Evolutionary conservation across 805 yeast species (phyloP).

Genomic region (Zygosaccharomyces kombuchaensis): DNA sequence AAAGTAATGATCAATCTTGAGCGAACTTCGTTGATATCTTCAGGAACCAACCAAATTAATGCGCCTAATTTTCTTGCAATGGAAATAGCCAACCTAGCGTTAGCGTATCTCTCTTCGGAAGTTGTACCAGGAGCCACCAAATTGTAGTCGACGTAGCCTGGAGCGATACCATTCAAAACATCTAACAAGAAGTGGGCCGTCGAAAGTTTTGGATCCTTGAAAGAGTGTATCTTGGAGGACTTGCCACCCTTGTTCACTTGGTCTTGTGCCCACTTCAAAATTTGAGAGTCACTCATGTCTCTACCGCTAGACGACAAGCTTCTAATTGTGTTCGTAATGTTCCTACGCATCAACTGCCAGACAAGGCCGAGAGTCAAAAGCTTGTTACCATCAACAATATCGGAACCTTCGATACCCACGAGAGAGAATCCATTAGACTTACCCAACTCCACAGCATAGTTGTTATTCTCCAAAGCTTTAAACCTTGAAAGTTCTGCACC

Average conservation of each 20-base stretch:
- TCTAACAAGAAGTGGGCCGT: slow-evolving; percentile 82
- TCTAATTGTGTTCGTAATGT: slow-evolving; percentile 79
- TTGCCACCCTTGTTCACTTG: slow-evolving; percentile 85
- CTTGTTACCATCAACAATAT: slow-evolving; percentile 89
- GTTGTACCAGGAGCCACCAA: slow-evolving; percentile 75
- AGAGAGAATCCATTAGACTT: slow-evolving; percentile 87
- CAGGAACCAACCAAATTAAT: slow-evolving; percentile 99
- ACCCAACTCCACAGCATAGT: slow-evolving; percentile 96
- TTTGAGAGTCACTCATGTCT: slow-evolving; percentile 78
- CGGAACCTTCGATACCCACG: slow-evolving; percentile 98
- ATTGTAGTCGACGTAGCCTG: slow-evolving; percentile 96
- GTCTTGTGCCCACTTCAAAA: slow-evolving; percentile 89
- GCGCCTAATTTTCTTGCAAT: slow-evolving; percentile 98
- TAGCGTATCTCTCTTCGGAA: slow-evolving; percentile 85
- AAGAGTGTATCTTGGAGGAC: slow-evolving; percentile 65
- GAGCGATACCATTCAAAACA: slow-evolving; percentile 87
- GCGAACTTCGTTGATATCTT: slow-evolving; percentile 94
- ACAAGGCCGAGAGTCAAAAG: slow-evolving; percentile 86
- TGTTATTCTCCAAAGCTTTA: slow-evolving; percentile 95
- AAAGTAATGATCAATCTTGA: slow-evolving; percentile 89
- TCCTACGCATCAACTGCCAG: slow-evolving; percentile 98
- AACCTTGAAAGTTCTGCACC: slow-evolving; percentile 80
- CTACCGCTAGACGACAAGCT: slow-evolving; percentile 67
- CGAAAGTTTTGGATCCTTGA: slow-evolving; percentile 74
- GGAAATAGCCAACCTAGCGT: slow-evolving; percentile 94